phyloP scores from a whole-genome alignment of 345 rosid species.

The Atalantia buxifolia region DNA sequence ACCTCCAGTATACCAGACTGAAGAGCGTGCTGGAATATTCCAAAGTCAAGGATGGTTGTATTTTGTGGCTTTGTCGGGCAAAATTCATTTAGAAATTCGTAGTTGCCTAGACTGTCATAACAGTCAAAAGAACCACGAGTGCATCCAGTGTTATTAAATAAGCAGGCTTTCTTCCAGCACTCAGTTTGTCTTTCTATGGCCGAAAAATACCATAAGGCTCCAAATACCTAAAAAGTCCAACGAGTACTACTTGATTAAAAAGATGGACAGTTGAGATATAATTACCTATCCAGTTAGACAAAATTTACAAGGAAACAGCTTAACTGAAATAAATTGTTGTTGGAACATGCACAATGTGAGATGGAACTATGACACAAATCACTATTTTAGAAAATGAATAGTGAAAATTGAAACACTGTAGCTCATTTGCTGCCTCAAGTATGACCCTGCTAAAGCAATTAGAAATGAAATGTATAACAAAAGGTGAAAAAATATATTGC shows the following conservation, averaged over 20 bases:
- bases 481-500: background rate
- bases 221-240: background rate
- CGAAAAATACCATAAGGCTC: slow-evolving; percentile 10
- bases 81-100: background rate
- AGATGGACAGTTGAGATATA: no score
- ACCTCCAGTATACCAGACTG: background rate
- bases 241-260: no score
- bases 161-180: slow-evolving; percentile 8
- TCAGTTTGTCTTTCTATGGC: background rate
- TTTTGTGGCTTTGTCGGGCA: background rate
- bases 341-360: background rate
- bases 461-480: background rate
- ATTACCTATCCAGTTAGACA: no score
- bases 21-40: background rate
- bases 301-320: no score
- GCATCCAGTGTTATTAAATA: background rate
- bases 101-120: background rate
- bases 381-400: no score
- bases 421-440: no score
- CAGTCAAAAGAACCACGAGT: background rate
- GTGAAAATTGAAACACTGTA: background rate
- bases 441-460: background rate
- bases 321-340: background rate
- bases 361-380: no score
- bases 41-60: background rate